These are phyloP conservation scores for Elaeagnus macrophylla DNA, from an alignment of 306 rosid species.

Conservation along the genomic window DNA sequence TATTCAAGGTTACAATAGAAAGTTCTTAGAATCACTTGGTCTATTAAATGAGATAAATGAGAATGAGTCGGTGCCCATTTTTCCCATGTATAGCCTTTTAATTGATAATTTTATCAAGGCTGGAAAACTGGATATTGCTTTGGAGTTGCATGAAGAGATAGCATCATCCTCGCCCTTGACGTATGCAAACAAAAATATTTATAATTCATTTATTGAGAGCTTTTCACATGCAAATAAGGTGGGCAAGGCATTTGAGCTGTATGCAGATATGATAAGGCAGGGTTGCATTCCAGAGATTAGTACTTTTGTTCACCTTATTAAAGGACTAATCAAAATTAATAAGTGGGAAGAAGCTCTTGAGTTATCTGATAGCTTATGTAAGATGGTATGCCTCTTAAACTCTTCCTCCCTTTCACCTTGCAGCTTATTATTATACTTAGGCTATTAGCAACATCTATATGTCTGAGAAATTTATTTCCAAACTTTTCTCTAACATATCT, in stretches of 20 bases:
- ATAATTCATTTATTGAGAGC: constrained; percentile 52
- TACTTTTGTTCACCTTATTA: constrained; percentile 58
- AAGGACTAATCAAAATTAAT: constrained; percentile 50
- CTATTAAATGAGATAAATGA: constrained; percentile 55
- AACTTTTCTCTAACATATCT: no score
- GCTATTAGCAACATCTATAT: no score
- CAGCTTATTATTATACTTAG: constrained; percentile 5
- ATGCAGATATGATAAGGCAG: constrained; percentile 42
- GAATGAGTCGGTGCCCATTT: constrained; percentile 44
- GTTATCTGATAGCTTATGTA: constrained; percentile 59
- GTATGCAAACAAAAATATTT: constrained; percentile 39
- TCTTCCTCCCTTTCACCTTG: constrained; percentile 3
- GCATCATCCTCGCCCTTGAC: constrained; percentile 41
- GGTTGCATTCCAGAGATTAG: constrained; percentile 59
- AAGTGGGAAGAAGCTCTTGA: constrained; percentile 80
- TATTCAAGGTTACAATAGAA: constrained; percentile 62
- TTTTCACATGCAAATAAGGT: constrained; percentile 52
- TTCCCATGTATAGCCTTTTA: constrained; percentile 50
- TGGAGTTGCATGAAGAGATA: constrained; percentile 61
- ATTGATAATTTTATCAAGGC: constrained; percentile 67
- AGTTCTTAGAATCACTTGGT: constrained; percentile 57
- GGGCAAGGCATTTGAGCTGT: constrained; percentile 58
- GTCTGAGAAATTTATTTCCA: no score
- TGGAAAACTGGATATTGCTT: constrained; percentile 60
- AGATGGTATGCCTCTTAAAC: constrained; percentile 55